Base-by-base conservation (phyloP, 1,139 yeast genomes). In the Saccharomyces hybrid region DNA sequence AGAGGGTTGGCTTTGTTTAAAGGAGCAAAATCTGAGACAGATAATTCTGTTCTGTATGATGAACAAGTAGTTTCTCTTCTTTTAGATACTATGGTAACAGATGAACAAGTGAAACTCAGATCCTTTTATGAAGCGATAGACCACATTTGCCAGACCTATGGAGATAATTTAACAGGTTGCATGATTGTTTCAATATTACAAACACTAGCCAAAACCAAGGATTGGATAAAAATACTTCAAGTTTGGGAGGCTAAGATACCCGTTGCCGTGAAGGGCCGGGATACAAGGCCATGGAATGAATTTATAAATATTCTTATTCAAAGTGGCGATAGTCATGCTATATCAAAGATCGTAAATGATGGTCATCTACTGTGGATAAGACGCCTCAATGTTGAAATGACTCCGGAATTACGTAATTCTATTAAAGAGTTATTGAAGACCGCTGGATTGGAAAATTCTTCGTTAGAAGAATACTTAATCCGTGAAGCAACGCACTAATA, bases 281-380 rank as follows among this genome's bases (percentile, higher is more conserved):
- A 65, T 47, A 51, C 50, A 19, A 60, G 68, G 31, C 69, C 69
- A 1, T 66, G 70, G 70, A 46, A 49, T 6, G 53, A 58, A 6
- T 60, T 63, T 14, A 38, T 66, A 27, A 49, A 59, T 27, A 34
- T 58, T 19, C 31, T 65, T 1, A 57, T 57, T 2, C 56, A 60
- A 13, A 57, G 62, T 2, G 51, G 53, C 9, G 61, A 65, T 44
- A 11, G 27, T 8, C 41, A 46, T 14, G 31, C 61, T 13, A 56
- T 60, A 53, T 52, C 54, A 16, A 53, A 56, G 19, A 46, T 65
- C 5, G 50, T 66, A 3, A 54, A 57, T n/a, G 60, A 64, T n/a
- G 68, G 68, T 3, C 57, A 60, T 50, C 50, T 68, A 23, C 51
- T 66, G 16, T 63, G 67, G 66, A 49, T 68, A 9, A 57, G 58